Base-by-base conservation (phyloP, 345 rosid species). In the Noccaea bulbosa region DNA sequence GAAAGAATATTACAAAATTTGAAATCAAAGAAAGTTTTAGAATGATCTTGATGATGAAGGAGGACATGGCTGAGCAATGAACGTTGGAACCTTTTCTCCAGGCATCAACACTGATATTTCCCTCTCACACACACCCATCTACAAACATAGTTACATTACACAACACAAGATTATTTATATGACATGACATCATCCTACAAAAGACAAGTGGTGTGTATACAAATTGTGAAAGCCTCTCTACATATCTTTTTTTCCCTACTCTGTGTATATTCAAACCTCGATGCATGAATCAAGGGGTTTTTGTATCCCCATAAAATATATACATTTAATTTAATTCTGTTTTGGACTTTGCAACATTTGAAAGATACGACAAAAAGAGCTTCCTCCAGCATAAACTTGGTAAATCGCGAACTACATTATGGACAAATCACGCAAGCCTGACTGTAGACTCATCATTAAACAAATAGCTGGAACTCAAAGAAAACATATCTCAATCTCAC, bases 101-200 rank as follows among this genome's bases (percentile, higher is more conserved):
- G 96, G 96, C 96, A 89, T 89, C 81, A 89, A 66, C 14, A 89
- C 93, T 12, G 96, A 83, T 47, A 86, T 87, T n/a, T 86, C 93
- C 45, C 65, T 80, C 7, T 80, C 85, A 62, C 81, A 83, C 7
- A 77, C 76, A 8, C 85, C 77, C 75, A 81, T 77, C 96, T 89
- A 81, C 71, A 71, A 27, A 27, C 30, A 27, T 3, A 27, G 22
- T 27, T 6, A 53, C 67, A 51, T 20, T n/a, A 39, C 53, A 53
- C 24, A 60, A 35, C 14, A 54, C 8, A 17, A 55, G 22, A 32
- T 57, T 57, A 39, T n/a, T n/a, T 22, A 58, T 27, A 27, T 27
- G 30, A 27, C 4, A 27, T 73, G 67, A 73, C 77, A 58, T 66
- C 62, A 73, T 66, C 14, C 11, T 53, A 58, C 7, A 50, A 43